These are phyloP conservation scores for Fomitopsis serialis DNA, from an alignment of 768 basidiomycete species.

Conservation along the genomic window DNA sequence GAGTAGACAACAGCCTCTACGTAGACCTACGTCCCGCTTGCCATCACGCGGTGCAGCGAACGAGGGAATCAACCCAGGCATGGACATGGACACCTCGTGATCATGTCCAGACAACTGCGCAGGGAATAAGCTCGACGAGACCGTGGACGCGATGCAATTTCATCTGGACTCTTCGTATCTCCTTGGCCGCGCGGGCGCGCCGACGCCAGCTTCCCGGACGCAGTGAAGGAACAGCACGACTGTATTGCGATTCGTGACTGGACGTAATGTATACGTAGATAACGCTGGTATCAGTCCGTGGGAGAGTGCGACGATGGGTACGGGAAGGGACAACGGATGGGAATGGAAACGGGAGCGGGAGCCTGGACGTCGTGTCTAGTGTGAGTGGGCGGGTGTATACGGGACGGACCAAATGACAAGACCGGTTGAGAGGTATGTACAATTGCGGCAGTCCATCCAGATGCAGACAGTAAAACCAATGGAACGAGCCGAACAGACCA, in stretches of 20 bases:
- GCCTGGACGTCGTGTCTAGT: not conserved
- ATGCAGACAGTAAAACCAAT: not conserved
- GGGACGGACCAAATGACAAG: not conserved
- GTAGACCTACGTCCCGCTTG: no score
- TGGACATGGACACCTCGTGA: no score
- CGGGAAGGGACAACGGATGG: not conserved
- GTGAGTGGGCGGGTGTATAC: no score
- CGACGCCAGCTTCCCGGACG: not conserved
- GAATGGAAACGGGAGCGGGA: not conserved
- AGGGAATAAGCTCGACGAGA: no score
- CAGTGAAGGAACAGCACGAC: not conserved
- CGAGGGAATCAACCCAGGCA: no score
- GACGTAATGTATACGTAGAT: not conserved
- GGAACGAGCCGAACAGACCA: not conserved
- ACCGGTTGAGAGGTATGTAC: not conserved
- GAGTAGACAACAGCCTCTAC: no score
- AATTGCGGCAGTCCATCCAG: not conserved
- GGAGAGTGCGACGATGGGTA: not conserved
- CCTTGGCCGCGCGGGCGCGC: no score
- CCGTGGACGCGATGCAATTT: no score
- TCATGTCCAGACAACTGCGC: no score
- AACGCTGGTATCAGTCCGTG: not conserved
- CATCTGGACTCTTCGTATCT: no score
- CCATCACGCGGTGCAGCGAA: no score
- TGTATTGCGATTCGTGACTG: not conserved